These are phyloP conservation scores for Priceomyces medius DNA, from an alignment of 805 yeast genomes.

Conservation along the genomic window DNA sequence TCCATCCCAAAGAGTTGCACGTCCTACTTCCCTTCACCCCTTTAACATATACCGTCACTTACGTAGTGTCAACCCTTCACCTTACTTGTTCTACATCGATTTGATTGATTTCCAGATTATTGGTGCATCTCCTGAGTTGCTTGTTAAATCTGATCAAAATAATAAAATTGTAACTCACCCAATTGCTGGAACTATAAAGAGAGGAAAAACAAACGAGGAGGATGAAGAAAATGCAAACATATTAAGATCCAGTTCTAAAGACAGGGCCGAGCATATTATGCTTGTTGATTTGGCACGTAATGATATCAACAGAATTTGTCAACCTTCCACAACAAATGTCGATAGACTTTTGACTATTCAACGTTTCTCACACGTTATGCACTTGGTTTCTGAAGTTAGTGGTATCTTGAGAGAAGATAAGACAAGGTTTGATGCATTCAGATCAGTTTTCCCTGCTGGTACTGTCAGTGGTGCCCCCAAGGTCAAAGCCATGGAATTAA, in stretches of 20 bases:
- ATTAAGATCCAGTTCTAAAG: constrained; percentile 76
- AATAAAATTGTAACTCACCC: constrained; percentile 90
- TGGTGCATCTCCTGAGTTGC: constrained; percentile 95
- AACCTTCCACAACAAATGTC: constrained; percentile 78
- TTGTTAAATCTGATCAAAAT: constrained; percentile 75
- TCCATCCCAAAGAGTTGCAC: constrained; percentile 94
- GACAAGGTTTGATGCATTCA: constrained; percentile 93
- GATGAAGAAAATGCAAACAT: constrained; percentile 80
- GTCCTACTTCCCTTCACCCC: constrained; percentile 94
- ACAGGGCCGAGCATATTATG: constrained; percentile 98
- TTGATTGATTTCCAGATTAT: constrained; percentile 89
- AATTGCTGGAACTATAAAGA: constrained; percentile 91
- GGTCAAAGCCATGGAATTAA: constrained; percentile 93
- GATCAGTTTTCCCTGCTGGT: constrained; percentile 98
- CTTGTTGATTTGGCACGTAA: constrained; percentile 96
- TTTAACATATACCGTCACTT: constrained; percentile 93
- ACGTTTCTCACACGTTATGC: constrained; percentile 96
- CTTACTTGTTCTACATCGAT: constrained; percentile 92
- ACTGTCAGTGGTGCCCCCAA: constrained; percentile 99
- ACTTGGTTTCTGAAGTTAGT: constrained; percentile 89
- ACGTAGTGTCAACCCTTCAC: constrained; percentile 96
- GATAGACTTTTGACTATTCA: constrained; percentile 88
- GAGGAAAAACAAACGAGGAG: constrained; percentile 90
- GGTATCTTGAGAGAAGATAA: constrained; percentile 83
- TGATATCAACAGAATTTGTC: constrained; percentile 93